Conservation (phyloP, 352 stramenopile genomes). For the Aphanomyces euteiches region DNA sequence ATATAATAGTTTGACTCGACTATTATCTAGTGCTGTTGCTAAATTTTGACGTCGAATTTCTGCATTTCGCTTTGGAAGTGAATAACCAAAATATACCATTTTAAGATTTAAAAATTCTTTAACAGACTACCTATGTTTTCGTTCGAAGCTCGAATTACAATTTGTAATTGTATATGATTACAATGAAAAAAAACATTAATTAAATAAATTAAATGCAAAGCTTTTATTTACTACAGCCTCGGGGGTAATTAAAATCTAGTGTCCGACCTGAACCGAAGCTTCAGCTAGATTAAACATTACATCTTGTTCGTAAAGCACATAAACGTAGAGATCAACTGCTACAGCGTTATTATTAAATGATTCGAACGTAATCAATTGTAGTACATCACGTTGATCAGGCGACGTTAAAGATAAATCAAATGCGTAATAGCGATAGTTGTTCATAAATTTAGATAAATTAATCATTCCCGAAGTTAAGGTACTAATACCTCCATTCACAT, state of each 20-base stretch:
- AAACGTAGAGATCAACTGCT: slow-evolving; percentile 5
- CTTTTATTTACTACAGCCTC: slow-evolving; percentile 1
- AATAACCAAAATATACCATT: slow-evolving; percentile 14
- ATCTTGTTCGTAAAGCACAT: slow-evolving; percentile 14
- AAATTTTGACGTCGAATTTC: slow-evolving; percentile 8
- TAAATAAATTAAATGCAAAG: slow-evolving; percentile 13
- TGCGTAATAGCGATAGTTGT: too few relatives aligned
- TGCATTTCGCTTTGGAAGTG: slow-evolving; percentile 2
- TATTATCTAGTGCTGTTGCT: not conserved
- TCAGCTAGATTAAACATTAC: slow-evolving; percentile 11
- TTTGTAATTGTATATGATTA: slow-evolving; percentile 13
- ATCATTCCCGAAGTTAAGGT: slow-evolving; percentile 17
- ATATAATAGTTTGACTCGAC: slow-evolving; percentile 3
- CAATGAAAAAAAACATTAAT: slow-evolving; percentile 23
- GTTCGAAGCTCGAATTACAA: too few relatives aligned
- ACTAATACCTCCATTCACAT: slow-evolving; percentile 17
- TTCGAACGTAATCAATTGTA: slow-evolving; percentile 10
- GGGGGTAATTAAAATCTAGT: slow-evolving; percentile 21
- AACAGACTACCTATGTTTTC: too few relatives aligned
- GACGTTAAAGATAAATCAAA: slow-evolving; percentile 16
- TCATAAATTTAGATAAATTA: slow-evolving; percentile 23
- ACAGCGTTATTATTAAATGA: slow-evolving; percentile 16
- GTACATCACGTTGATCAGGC: slow-evolving; percentile 11
- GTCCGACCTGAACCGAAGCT: not conserved
- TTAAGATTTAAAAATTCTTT: too few relatives aligned